Conservation (phyloP, 2,329 filamentous ascomycete genomes). For the Exserohilum turcica region DNA sequence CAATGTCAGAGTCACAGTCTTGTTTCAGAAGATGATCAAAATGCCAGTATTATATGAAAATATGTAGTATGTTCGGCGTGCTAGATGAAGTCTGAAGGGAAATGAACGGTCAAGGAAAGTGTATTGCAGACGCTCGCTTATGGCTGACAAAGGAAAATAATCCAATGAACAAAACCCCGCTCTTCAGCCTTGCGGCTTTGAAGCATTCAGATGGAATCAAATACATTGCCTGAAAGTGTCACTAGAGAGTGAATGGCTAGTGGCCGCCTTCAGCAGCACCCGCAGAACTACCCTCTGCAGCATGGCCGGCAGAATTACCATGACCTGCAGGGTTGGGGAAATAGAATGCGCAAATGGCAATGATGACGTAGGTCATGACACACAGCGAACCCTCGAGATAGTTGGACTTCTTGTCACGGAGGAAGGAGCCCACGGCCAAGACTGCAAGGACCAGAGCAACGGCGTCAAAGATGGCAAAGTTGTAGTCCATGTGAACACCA, state of each 20-base stretch:
- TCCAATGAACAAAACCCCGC: background rate
- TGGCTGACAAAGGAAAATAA: background rate
- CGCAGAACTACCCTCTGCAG: background rate
- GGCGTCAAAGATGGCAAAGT: slow-evolving; percentile 88
- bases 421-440: slow-evolving; percentile 83
- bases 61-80: slow-evolving; percentile 20
- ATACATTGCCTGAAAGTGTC: background rate
- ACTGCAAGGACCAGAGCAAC: slow-evolving; percentile 81
- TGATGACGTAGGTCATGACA: slow-evolving; percentile 70
- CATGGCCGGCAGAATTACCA: slow-evolving; percentile 12
- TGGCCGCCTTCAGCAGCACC: slow-evolving; percentile 10
- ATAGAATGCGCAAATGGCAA: slow-evolving; percentile 65
- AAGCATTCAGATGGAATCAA: background rate
- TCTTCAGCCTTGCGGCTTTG: slow-evolving; percentile 2
- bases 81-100: slow-evolving; percentile 15
- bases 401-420: slow-evolving; percentile 86
- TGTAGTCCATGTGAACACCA: slow-evolving; percentile 68
- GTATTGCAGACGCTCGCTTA: slow-evolving; percentile 14
- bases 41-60: background rate
- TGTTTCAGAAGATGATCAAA: background rate
- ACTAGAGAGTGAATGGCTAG: background rate
- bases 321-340: slow-evolving; percentile 58
- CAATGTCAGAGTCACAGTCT: background rate
- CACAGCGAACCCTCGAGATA: slow-evolving; percentile 86
- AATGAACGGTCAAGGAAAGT: slow-evolving; percentile 1